phyloP scores from a whole-genome alignment of 768 basidiomycete species.

The Mrakia frigida region DNA sequence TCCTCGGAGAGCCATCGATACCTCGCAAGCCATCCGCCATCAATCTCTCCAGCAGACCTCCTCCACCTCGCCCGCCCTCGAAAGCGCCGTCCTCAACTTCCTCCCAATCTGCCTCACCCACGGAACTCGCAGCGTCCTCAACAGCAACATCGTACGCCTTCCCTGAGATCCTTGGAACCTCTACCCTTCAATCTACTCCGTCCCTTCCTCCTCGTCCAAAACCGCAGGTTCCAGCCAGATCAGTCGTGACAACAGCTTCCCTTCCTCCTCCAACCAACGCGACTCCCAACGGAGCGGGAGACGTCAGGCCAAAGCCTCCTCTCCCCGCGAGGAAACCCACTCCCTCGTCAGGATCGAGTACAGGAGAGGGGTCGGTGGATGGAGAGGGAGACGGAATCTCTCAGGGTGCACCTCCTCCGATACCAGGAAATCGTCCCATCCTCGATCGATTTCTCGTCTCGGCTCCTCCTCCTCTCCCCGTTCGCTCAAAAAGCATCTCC shows the following conservation, averaged over 20 bases:
- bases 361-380: neutral
- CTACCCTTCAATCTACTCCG: neutral
- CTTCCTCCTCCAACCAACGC: slow-evolving; percentile 9
- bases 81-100: neutral
- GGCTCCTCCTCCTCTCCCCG: slow-evolving; percentile 5
- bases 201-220: slow-evolving; percentile 2
- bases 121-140: neutral
- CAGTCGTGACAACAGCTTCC: neutral
- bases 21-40: neutral
- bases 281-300: neutral
- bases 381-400: neutral
- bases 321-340: slow-evolving; percentile 10
- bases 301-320: neutral
- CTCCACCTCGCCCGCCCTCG: slow-evolving; percentile 5
- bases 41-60: neutral
- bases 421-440: slow-evolving; percentile 12
- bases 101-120: neutral
- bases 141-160: neutral
- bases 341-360: neutral
- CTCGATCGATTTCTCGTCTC: neutral
- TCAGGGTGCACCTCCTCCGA: slow-evolving; percentile 7
- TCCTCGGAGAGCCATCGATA: neutral
- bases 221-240: neutral
- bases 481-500: neutral
- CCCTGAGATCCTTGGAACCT: neutral